These are phyloP conservation scores for Triticum dicoccoides DNA, from an alignment of 176 grass and related monocot species.

Conservation along the genomic window DNA sequence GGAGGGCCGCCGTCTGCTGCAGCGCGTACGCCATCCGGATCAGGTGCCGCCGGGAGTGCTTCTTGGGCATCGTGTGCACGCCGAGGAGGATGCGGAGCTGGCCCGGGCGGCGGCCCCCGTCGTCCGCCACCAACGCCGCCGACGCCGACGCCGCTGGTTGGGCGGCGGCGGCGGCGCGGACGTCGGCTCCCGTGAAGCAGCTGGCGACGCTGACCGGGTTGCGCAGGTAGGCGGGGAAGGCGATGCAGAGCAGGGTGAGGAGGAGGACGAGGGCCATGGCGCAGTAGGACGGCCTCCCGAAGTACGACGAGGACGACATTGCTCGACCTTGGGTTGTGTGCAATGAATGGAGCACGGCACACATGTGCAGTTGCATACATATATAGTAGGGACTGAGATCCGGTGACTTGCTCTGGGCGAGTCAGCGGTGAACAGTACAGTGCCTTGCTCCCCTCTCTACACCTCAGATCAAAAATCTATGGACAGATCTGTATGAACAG, in stretches of 20 bases:
- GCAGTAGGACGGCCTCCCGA: conserved; percentile 4
- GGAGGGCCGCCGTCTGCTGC: conserved; percentile 31
- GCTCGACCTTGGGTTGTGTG: not conserved
- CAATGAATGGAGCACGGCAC: not conserved
- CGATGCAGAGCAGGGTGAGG: conserved; percentile 24
- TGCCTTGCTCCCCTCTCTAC: too few species aligned
- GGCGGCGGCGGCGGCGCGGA: not conserved
- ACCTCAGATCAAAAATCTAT: too few species aligned
- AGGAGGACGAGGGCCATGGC: conserved; percentile 20
- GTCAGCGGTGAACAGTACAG: too few species aligned
- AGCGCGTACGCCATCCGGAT: conserved; percentile 58
- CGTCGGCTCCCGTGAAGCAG: not conserved
- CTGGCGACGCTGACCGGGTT: not conserved
- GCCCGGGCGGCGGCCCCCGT: not conserved
- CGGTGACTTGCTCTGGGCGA: too few species aligned
- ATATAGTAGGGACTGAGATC: not conserved
- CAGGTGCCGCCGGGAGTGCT: conserved; percentile 56
- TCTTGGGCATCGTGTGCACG: conserved; percentile 51
- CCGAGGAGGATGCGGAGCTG: conserved; percentile 44
- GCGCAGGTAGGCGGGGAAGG: conserved; percentile 11
- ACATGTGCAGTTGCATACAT: not conserved
- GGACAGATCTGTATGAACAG: too few species aligned
- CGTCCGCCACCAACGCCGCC: not conserved
- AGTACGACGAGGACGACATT: conserved; percentile 7
- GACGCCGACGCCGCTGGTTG: not conserved